These are phyloP conservation scores for Metschnikowia orientalis DNA, from an alignment of 805 yeast genomes.

Conservation along the genomic window DNA sequence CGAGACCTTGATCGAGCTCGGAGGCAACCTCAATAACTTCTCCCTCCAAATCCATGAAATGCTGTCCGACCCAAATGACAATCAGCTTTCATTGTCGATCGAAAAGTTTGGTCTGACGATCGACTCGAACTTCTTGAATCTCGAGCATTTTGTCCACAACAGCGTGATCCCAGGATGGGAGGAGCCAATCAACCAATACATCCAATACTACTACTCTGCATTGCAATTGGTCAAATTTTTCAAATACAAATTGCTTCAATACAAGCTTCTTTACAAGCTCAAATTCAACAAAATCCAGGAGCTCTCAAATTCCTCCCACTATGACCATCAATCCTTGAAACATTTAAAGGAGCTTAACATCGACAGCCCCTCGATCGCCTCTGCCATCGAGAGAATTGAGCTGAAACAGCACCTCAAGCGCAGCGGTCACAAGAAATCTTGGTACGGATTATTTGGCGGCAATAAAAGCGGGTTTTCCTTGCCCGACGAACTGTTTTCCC, in stretches of 20 bases:
- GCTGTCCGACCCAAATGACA: constrained; percentile 17
- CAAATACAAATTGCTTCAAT: constrained; percentile 50
- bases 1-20: constrained; percentile 44
- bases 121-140: constrained; percentile 47
- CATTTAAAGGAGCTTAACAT: constrained; percentile 31
- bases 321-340: constrained; percentile 16
- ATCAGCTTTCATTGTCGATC: constrained; percentile 30
- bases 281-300: constrained; percentile 38
- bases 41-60: constrained; percentile 41
- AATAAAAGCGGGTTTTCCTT: constrained; percentile 19
- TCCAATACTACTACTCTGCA: constrained; percentile 41
- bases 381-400: constrained; percentile 33
- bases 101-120: constrained; percentile 53
- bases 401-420: constrained; percentile 19
- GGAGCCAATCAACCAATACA: constrained; percentile 48
- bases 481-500: constrained; percentile 12
- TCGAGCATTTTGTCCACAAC: constrained; percentile 41
- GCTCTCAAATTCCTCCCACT: constrained; percentile 25
- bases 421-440: constrained; percentile 27
- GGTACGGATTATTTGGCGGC: constrained; percentile 45
- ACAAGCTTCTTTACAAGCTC: constrained; percentile 36
- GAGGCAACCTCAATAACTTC: constrained; percentile 54
- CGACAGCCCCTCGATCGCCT: constrained; percentile 36
- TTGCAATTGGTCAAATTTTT: constrained; percentile 45
- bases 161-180: constrained; percentile 41